A percentile compares a stretch with the other conserved stretches of the same genome.
These are phyloP conservation scores for Astragalus membranaceus DNA, from an alignment of 306 rosid genomes.

Conservation along the genomic window DNA sequence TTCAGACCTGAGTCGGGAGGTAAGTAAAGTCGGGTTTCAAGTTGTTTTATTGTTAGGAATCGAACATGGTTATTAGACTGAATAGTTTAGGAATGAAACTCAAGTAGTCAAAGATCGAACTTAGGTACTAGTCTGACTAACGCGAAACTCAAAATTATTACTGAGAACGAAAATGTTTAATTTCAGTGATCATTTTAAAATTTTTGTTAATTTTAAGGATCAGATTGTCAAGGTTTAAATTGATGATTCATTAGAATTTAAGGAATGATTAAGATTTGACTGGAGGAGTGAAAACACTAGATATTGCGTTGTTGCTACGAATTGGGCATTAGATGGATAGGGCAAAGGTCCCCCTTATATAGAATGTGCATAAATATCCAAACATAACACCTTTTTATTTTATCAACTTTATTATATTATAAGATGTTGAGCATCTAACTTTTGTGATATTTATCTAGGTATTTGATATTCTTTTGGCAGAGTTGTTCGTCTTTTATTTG, in stretches of 20 bases:
- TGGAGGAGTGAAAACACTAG: background rate
- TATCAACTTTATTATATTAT: background rate
- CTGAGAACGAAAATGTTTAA: too few relatives aligned
- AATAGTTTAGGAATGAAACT: too few relatives aligned
- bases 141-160: too few relatives aligned
- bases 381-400: background rate
- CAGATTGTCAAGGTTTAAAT: too few relatives aligned
- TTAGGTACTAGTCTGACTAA: too few relatives aligned
- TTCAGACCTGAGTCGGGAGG: too few relatives aligned
- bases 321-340: background rate
- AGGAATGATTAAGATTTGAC: background rate
- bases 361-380: slow-evolving; percentile 16
- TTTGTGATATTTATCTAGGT: background rate
- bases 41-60: too few relatives aligned
- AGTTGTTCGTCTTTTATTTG: slow-evolving; percentile 10
- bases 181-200: too few relatives aligned
- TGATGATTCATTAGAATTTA: background rate
- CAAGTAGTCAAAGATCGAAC: too few relatives aligned
- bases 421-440: slow-evolving; percentile 26
- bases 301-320: background rate
- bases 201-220: too few relatives aligned
- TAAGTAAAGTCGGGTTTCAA: too few relatives aligned
- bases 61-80: too few relatives aligned
- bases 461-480: slow-evolving; percentile 4
- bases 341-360: slow-evolving; percentile 16